Evolutionary conservation across 192 early-diverging fungal species (phyloP).

Genomic region (Podila verticillata): DNA sequence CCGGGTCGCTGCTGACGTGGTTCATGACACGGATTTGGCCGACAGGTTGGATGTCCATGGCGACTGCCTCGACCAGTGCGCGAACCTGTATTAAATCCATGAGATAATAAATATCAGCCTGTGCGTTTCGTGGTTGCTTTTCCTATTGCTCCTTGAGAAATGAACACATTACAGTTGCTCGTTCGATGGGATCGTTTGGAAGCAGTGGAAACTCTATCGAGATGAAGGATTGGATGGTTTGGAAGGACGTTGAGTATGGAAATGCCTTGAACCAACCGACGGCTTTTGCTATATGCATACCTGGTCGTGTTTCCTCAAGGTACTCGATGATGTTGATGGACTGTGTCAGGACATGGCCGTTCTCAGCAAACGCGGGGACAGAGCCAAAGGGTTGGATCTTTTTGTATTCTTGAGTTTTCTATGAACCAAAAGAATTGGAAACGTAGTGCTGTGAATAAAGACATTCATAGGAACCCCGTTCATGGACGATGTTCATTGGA

Average conservation of each 20-base stretch:
- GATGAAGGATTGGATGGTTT: too few species aligned
- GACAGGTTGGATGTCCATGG: constrained; percentile 88
- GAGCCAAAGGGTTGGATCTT: constrained; percentile 71
- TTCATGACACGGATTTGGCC: constrained; percentile 79
- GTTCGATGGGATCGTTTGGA: constrained; percentile 70
- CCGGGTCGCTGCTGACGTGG: constrained; percentile 57
- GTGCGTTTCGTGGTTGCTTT: too few species aligned
- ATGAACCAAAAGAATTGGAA: background rate
- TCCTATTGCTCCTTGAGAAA: background rate
- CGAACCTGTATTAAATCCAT: constrained; percentile 60
- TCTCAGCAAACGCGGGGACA: constrained; percentile 73
- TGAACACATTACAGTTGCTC: constrained; percentile 60
- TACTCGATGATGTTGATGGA: constrained; percentile 89
- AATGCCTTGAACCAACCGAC: background rate
- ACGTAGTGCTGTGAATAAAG: background rate
- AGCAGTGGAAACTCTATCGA: constrained; percentile 65
- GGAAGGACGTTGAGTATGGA: background rate
- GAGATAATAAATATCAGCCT: background rate
- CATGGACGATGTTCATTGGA: background rate
- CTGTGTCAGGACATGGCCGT: constrained; percentile 65
- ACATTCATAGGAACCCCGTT: background rate
- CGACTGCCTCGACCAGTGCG: constrained; percentile 73
- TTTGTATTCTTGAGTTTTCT: constrained; percentile 64
- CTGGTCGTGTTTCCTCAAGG: constrained; percentile 82
- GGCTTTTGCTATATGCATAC: constrained; percentile 16